Evolutionary conservation across 768 basidiomycete species (phyloP), one percentile per base, ranked within the genome.

Genomic region (Gymnopilus dilepis): DNA sequence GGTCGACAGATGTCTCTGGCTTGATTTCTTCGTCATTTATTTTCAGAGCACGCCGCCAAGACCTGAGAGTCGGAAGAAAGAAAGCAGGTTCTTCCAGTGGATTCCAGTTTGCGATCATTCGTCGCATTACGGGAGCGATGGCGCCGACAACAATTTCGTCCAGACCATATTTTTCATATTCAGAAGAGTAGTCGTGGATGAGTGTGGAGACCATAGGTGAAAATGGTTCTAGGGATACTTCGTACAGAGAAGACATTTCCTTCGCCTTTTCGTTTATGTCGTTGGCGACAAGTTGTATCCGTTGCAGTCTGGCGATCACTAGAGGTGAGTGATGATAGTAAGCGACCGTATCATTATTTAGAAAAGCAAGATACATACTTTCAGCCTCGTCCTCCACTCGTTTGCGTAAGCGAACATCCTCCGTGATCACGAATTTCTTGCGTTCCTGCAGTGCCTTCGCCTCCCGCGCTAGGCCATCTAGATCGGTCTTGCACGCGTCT

Each of bases 71-170:
- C 24, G 86, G 74, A 9, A 88, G 77, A 62, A 92, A 85, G 0
- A 77, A 79, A 7, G 82, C 76, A 1, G 94, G 92, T n/a, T 92
- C 81, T 58, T 88, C 80, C 11, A 99, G 80, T 0, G 97, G 97
- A 56, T 90, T 79, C 96, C 97, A 99, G 28, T 79, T 82, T 0
- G 85, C 74, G 30, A 93, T 83, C 75, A 90, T 83, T 15, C 89
- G 84, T 48, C 91, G 87, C 33, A 96, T 87, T 13, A 86, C 75
- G 1, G 97, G 97, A 4, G 89, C 85, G 52, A 99, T 91, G 4
- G 97, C 95, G 19, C 90, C 96, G 3, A 99, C 92, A 4, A 97
- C 87, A 22, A 99, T 86, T 70, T 99, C 96, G 65, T 99, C 97
- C 33, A 99, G 76, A 15, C 82, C 80, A 69, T 95, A 91, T 57